Conservation (phyloP, 331 rosid genomes). For the Rosa hybrid region DNA sequence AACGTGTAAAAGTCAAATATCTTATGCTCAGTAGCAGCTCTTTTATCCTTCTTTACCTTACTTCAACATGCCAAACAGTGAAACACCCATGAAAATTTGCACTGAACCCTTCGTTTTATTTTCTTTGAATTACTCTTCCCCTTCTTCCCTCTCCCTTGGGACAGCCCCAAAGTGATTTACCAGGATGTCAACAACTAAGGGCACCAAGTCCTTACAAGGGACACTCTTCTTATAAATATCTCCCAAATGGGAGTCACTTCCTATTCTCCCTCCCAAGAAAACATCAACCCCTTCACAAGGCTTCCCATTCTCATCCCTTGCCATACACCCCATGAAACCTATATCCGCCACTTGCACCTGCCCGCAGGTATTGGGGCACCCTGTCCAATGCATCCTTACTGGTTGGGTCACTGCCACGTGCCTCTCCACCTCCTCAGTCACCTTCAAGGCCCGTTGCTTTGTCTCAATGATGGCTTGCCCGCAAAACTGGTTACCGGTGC, state of each 20-base stretch:
- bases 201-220: constrained; percentile 91
- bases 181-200: constrained; percentile 72
- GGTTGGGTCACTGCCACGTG: constrained; percentile 60
- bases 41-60: not conserved
- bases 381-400: constrained; percentile 98
- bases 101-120: not conserved
- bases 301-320: constrained; percentile 90
- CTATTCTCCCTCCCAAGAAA: constrained; percentile 87
- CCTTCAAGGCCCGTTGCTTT: constrained; percentile 82
- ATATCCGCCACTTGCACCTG: constrained; percentile 98
- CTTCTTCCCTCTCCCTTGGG: constrained; percentile 76
- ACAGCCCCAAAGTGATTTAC: constrained; percentile 79
- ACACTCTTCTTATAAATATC: constrained; percentile 78
- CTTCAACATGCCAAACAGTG: not conserved
- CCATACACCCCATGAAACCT: constrained; percentile 97
- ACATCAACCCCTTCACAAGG: constrained; percentile 79
- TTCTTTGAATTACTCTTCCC: constrained; percentile 46
- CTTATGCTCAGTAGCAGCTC: not conserved
- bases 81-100: not conserved
- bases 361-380: constrained; percentile 88
- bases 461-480: constrained; percentile 98
- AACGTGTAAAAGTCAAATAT: not conserved
- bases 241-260: constrained; percentile 91
- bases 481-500: constrained; percentile 93
- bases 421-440: constrained; percentile 81